Base-by-base conservation (phyloP, 2,329 filamentous ascomycete genomes). In the Dactylellina parvicollis region DNA sequence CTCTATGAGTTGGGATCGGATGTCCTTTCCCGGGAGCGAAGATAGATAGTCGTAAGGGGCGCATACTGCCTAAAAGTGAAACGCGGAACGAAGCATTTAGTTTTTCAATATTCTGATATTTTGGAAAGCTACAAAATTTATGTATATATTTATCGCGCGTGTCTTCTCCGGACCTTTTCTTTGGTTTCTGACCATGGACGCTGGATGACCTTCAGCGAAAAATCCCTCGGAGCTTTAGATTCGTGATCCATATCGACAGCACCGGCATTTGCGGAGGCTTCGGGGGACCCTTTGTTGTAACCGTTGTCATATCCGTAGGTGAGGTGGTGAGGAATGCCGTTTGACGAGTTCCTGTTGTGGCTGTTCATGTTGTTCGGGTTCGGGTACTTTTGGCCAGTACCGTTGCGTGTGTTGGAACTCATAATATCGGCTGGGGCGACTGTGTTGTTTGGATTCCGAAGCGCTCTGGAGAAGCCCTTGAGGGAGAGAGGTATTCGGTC, bases 21-120 rank as follows among this genome's bases (percentile, higher is more conserved):
- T 90, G 80, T 95, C 91, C 81, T 96, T 95, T 75, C 92, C 92
- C 0, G 91, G 91, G 75, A 92, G 89, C 46, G 86, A 86, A 78
- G 88, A 86, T 74, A 95, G 85, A 80, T 96, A 96, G 79, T 94
- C 89, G 78, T 88, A 96, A 0, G 92, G 92, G 7, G 60, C 69
- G 49, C 69, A 73, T 44, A 73, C 60, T 16, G 69, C 69, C 69
- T 67, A 60, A 24, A 40, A n/a, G 24, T 30, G 24, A 62, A 64
- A 49, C 28, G 4, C 30, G 54, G 76, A 78, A 20, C 74, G 16
- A 76, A 40, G 36, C 36, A 40, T 16, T 12, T 12, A 8, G 9
- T 12, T 16, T 4, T 8, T 8, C 4, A 40, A 9, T 16, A 8
- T 40, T 40, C n/a, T 40, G 7, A 8, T 16, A 4, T 40, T 40